phyloP scores from a whole-genome alignment of 257 asterid genomes.

The Nicotiana otophora region DNA sequence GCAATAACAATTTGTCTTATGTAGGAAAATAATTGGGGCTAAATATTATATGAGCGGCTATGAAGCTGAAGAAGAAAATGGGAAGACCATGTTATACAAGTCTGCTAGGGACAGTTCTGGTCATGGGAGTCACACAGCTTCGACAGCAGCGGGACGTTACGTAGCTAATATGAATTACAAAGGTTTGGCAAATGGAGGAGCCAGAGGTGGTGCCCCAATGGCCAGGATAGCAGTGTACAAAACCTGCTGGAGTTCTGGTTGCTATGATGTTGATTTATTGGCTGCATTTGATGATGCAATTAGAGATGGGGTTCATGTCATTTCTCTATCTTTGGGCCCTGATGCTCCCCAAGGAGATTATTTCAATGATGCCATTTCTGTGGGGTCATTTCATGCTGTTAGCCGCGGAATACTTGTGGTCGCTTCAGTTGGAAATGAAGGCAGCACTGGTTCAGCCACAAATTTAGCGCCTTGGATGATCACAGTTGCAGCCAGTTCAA shows the following conservation, averaged over 20 bases:
- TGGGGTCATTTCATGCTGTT: conserved; percentile 87
- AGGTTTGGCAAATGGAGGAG: conserved; percentile 85
- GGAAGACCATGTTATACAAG: conserved; percentile 34
- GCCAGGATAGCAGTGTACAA: conserved; percentile 88
- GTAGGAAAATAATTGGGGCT: conserved; percentile 89
- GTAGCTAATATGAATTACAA: conserved; percentile 63
- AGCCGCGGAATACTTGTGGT: conserved; percentile 72
- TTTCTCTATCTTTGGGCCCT: conserved; percentile 79
- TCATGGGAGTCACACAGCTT: conserved; percentile 92
- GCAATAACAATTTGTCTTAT: conserved; percentile 13
- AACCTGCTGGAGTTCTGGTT: conserved; percentile 80
- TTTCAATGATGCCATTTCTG: conserved; percentile 79
- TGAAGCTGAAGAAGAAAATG: conserved; percentile 61
- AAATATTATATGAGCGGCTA: conserved; percentile 82
- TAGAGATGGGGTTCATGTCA: conserved; percentile 73
- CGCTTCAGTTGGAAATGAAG: conserved; percentile 86
- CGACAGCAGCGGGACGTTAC: conserved; percentile 88
- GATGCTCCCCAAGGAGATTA: conserved; percentile 79
- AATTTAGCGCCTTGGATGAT: conserved; percentile 95
- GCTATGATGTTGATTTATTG: conserved; percentile 81
- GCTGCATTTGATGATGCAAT: conserved; percentile 97
- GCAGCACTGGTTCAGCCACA: conserved; percentile 58
- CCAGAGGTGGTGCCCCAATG: conserved; percentile 92
- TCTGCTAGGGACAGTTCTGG: conserved; percentile 86
- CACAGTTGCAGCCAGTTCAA: conserved; percentile 86